A percentile compares a stretch with the other conserved stretches of the same genome.
Conservation (phyloP, 257 asterid species). For the Ehretia macrophylla region DNA sequence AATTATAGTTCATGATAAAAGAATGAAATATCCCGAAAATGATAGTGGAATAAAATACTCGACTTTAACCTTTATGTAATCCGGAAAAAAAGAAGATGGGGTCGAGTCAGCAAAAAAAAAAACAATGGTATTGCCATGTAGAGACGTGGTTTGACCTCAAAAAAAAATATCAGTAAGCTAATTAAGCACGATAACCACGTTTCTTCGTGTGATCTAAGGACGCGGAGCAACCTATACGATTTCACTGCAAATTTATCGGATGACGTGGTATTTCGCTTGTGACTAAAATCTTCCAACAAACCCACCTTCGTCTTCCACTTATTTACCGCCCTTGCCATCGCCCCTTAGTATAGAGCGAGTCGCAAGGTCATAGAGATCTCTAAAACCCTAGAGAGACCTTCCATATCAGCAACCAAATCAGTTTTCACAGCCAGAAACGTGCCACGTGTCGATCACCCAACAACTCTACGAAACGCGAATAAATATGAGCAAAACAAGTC, state of each 20-base stretch:
- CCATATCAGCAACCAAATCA: slow-evolving; percentile 30
- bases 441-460: slow-evolving; percentile 29
- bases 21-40: no score
- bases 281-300: not conserved
- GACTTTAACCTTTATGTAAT: no score
- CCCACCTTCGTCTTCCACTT: not conserved
- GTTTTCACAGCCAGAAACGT: not conserved
- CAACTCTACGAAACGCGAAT: slow-evolving; percentile 12
- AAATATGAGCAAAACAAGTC: slow-evolving; percentile 10
- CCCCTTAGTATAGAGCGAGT: slow-evolving; percentile 38
- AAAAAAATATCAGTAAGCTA: not conserved
- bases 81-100: no score
- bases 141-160: not conserved
- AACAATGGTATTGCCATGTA: no score
- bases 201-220: not conserved
- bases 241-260: slow-evolving; percentile 7
- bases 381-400: not conserved
- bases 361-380: slow-evolving; percentile 19
- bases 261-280: slow-evolving; percentile 14
- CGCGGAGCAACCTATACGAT: slow-evolving; percentile 14
- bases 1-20: no score
- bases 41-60: no score
- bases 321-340: not conserved
- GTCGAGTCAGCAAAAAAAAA: no score
- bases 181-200: not conserved